These are phyloP conservation scores for Alternaria atra DNA, from an alignment of 2,329 filamentous ascomycete species.

Conservation along the genomic window DNA sequence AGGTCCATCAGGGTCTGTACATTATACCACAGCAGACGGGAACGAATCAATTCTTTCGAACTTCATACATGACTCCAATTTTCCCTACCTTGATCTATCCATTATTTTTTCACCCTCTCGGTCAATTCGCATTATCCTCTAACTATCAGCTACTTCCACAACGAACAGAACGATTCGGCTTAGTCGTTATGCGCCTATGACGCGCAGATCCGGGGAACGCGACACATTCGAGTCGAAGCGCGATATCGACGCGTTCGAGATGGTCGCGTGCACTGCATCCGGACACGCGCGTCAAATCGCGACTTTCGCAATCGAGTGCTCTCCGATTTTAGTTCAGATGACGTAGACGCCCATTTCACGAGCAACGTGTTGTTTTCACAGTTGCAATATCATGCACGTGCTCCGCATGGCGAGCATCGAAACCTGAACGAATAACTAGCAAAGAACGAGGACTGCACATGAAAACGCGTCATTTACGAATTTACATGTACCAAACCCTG, in stretches of 20 bases:
- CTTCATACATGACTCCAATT: slow-evolving; percentile 34
- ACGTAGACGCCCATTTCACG: not conserved
- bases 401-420: not conserved
- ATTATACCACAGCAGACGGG: slow-evolving; percentile 54
- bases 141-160: not conserved
- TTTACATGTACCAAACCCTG: slow-evolving; percentile 23
- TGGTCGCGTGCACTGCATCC: not conserved
- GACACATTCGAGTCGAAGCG: not conserved
- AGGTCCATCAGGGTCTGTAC: slow-evolving; percentile 52
- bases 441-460: slow-evolving; percentile 5
- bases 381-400: not conserved
- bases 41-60: slow-evolving; percentile 53
- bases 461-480: slow-evolving; percentile 14
- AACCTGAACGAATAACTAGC: not conserved
- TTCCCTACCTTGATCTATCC: not conserved
- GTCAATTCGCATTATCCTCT: not conserved
- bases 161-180: too few relatives aligned
- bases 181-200: not conserved
- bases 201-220: not conserved
- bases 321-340: not conserved
- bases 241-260: not conserved
- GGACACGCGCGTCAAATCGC: not conserved
- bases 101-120: not conserved
- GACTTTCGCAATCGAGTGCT: not conserved
- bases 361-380: not conserved